Percentiles rank a stretch among this genome's conserved stretches.
These are phyloP conservation scores for Coniochaeta sp. DNA, from an alignment of 2,329 filamentous ascomycete species.

Conservation along the genomic window DNA sequence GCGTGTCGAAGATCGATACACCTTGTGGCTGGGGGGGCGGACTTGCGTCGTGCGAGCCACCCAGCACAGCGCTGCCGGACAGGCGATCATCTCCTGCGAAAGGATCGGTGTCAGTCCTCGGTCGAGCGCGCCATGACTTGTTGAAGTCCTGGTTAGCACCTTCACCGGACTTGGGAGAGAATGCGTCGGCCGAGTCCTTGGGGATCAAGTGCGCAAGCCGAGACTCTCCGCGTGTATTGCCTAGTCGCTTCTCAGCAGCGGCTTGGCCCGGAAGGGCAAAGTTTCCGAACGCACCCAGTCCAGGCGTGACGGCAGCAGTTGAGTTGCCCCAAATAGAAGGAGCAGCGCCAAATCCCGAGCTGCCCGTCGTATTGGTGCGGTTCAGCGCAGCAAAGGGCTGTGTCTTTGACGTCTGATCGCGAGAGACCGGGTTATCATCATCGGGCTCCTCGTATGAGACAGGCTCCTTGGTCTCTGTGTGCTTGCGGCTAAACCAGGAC, in stretches of 20 bases:
- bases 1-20: slow-evolving; percentile 42
- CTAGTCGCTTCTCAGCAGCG: slow-evolving; percentile 67
- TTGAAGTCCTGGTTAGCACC: slow-evolving; percentile 31
- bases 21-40: slow-evolving; percentile 25
- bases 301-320: slow-evolving; percentile 52
- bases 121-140: slow-evolving; percentile 50
- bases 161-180: slow-evolving; percentile 43
- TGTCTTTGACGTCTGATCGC: slow-evolving; percentile 20
- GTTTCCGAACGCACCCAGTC: slow-evolving; percentile 82
- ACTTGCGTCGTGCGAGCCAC: slow-evolving; percentile 66
- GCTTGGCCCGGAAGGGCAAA: slow-evolving; percentile 63
- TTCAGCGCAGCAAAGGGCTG: slow-evolving; percentile 39
- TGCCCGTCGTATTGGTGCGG: slow-evolving; percentile 48
- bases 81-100: slow-evolving; percentile 60
- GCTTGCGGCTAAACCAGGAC: slow-evolving; percentile 49
- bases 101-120: slow-evolving; percentile 67
- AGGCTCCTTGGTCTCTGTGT: slow-evolving; percentile 44
- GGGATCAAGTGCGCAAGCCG: slow-evolving; percentile 79
- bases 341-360: slow-evolving; percentile 31
- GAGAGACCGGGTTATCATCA: slow-evolving; percentile 27
- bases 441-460: slow-evolving; percentile 42
- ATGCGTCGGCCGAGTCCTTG: slow-evolving; percentile 67
- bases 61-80: slow-evolving; percentile 65
- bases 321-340: slow-evolving; percentile 38
- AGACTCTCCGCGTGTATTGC: slow-evolving; percentile 66